Evolutionary conservation across 495 filamentous ascomycete species (phyloP).

Genomic region (Penicillium longicatenatum): DNA sequence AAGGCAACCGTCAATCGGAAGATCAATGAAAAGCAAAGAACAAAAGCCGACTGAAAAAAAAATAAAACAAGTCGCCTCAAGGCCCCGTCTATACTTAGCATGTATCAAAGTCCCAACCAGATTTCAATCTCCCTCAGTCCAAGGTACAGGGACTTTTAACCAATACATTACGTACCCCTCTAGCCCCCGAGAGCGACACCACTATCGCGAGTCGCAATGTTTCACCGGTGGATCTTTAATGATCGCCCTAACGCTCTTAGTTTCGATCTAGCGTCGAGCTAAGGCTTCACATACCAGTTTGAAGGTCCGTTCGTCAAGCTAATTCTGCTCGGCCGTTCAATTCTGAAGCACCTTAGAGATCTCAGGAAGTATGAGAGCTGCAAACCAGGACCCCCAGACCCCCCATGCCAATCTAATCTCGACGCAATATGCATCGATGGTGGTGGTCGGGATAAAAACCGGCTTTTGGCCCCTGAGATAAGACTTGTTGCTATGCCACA

Average conservation of each 20-base stretch:
- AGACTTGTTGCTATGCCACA: constrained; percentile 8
- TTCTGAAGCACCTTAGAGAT: too few relatives aligned
- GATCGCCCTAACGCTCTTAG: constrained; percentile 28
- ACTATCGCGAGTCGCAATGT: constrained; percentile 25
- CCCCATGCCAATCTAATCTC: too few relatives aligned
- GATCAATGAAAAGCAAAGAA: background rate
- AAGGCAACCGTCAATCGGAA: background rate
- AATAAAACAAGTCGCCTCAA: background rate
- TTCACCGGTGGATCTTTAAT: constrained; percentile 30
- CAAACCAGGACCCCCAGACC: too few relatives aligned
- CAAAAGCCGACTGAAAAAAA: background rate
- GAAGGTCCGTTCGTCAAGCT: background rate
- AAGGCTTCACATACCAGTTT: constrained; percentile 2
- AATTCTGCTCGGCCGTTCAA: background rate
- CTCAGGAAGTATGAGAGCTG: too few relatives aligned
- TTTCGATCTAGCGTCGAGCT: constrained; percentile 20
- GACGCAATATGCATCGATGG: too few relatives aligned
- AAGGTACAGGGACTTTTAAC: background rate
- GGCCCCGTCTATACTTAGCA: constrained; percentile 1
- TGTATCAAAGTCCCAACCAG: background rate
- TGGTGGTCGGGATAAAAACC: background rate
- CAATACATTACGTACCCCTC: constrained; percentile 27
- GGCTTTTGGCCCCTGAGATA: background rate
- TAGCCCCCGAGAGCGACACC: background rate
- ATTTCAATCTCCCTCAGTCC: background rate